phyloP scores from a whole-genome alignment of 2,329 filamentous ascomycete species.

The Fusarium sp. region DNA sequence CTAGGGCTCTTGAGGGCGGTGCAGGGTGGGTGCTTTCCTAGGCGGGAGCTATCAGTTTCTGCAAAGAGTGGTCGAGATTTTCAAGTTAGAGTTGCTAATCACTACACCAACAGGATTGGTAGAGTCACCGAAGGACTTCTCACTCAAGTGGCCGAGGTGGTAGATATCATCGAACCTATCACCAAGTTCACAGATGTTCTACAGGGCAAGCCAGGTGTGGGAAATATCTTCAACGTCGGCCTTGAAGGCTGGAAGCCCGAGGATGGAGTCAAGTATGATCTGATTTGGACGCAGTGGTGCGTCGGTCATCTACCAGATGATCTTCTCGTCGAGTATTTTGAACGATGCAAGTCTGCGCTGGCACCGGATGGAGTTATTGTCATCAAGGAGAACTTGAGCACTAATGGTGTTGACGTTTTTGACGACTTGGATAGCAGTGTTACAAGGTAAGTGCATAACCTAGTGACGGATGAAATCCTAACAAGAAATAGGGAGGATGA shows the following conservation, averaged over 20 bases:
- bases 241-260: slow-evolving; percentile 72
- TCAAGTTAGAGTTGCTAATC: background rate
- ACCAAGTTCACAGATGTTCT: slow-evolving; percentile 77
- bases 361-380: slow-evolving; percentile 46
- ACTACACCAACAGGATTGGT: slow-evolving; percentile 67
- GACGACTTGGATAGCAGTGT: slow-evolving; percentile 80
- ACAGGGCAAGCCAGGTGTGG: slow-evolving; percentile 62
- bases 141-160: slow-evolving; percentile 69
- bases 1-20: slow-evolving; percentile 49
- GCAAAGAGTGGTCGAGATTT: background rate
- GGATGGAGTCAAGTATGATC: slow-evolving; percentile 66
- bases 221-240: slow-evolving; percentile 72
- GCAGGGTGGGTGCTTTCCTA: slow-evolving; percentile 48
- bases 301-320: slow-evolving; percentile 79
- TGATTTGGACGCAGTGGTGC: slow-evolving; percentile 94
- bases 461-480: background rate
- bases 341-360: slow-evolving; percentile 60
- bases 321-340: slow-evolving; percentile 73
- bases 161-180: slow-evolving; percentile 88
- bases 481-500: slow-evolving; percentile 64
- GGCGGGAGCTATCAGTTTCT: too few species aligned
- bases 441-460: slow-evolving; percentile 61
- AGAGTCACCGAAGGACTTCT: slow-evolving; percentile 81
- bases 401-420: slow-evolving; percentile 69
- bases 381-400: slow-evolving; percentile 72